phyloP scores from a whole-genome alignment of 768 basidiomycete species.

The Chlorophyllum brunneum region DNA sequence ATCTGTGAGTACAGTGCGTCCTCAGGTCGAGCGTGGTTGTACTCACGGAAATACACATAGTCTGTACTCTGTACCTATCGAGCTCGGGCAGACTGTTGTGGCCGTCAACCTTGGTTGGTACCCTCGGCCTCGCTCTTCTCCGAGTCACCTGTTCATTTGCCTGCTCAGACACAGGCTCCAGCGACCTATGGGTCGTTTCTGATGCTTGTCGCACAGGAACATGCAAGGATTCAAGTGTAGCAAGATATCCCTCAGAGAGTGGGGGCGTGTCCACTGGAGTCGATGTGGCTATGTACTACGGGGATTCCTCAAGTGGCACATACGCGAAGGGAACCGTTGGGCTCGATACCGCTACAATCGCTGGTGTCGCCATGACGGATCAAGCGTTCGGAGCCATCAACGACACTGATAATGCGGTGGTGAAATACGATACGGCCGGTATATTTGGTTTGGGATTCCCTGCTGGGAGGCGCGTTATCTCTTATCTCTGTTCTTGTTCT shows the following conservation, averaged over 20 bases:
- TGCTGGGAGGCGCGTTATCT: conserved; percentile 45
- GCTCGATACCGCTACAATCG: conserved; percentile 48
- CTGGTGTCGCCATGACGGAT: conserved; percentile 42
- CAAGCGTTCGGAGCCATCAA: conserved; percentile 58
- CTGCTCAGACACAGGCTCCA: conserved; percentile 61
- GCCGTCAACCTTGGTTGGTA: conserved; percentile 28
- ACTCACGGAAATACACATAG: conserved; percentile 15
- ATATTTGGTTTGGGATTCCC: conserved; percentile 73
- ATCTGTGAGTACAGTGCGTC: conserved; percentile 24
- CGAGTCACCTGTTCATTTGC: background rate
- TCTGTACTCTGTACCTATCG: conserved; percentile 33
- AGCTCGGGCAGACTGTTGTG: conserved; percentile 25
- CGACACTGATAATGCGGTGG: conserved; percentile 54
- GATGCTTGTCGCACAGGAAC: conserved; percentile 37
- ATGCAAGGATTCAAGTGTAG: conserved; percentile 33
- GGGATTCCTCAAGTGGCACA: conserved; percentile 66
- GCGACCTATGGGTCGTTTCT: conserved; percentile 66
- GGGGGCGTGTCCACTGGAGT: conserved; percentile 34
- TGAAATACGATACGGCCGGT: conserved; percentile 51
- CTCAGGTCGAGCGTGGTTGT: background rate
- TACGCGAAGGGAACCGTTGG: conserved; percentile 55
- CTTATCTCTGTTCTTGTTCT: background rate
- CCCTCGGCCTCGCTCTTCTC: background rate
- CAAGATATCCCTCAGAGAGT: conserved; percentile 36
- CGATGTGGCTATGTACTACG: conserved; percentile 45